These are phyloP conservation scores for Calonectria ilicicola DNA, from an alignment of 2,329 filamentous ascomycete genomes.

Conservation along the genomic window DNA sequence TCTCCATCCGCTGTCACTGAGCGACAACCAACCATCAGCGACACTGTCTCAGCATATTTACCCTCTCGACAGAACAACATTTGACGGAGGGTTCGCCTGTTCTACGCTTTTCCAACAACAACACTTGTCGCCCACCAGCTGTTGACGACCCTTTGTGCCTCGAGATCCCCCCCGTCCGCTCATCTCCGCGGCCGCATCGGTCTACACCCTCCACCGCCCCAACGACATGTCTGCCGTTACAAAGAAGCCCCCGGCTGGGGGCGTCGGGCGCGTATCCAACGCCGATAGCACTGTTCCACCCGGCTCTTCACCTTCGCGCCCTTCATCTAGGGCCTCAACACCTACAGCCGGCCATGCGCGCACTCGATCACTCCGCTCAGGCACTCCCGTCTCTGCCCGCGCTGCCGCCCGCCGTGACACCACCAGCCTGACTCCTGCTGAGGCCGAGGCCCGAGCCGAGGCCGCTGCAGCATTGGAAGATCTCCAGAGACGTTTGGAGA, in stretches of 20 bases:
- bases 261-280: conserved; percentile 59
- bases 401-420: conserved; percentile 74
- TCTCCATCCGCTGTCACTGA: conserved; percentile 21
- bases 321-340: conserved; percentile 58
- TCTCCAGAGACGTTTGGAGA: conserved; percentile 83
- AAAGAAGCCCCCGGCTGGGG: conserved; percentile 65
- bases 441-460: conserved; percentile 83
- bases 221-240: conserved; percentile 63
- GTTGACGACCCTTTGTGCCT: conserved; percentile 21
- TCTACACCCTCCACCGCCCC: neutral
- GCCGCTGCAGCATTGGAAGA: conserved; percentile 84
- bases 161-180: conserved; percentile 20
- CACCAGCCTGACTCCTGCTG: conserved; percentile 61
- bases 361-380: conserved; percentile 73
- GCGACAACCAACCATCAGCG: conserved; percentile 18
- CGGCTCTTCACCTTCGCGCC: conserved; percentile 53
- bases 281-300: conserved; percentile 51
- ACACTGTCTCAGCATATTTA: conserved; percentile 19
- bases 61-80: conserved; percentile 1
- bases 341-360: conserved; percentile 58
- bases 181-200: neutral
- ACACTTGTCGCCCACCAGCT: neutral
- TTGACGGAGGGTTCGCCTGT: neutral
- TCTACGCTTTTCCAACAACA: neutral
- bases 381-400: conserved; percentile 79